phyloP scores from a whole-genome alignment of 1,139 yeast species.

The Geotrichum restrictum region DNA sequence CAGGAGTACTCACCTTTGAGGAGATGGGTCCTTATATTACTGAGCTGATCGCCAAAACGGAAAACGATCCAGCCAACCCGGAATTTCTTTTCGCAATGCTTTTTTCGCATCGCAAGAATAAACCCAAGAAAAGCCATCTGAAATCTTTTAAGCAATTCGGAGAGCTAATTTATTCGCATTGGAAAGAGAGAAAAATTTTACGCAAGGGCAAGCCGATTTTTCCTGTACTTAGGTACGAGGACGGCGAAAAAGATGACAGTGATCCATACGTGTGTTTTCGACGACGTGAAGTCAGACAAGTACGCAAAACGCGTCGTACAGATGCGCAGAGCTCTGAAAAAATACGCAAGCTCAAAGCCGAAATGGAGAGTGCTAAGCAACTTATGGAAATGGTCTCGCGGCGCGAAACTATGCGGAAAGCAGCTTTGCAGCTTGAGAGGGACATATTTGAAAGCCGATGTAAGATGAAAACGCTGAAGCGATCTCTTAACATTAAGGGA shows the following conservation, averaged over 20 bases:
- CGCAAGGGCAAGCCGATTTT: conserved; percentile 67
- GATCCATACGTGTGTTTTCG: conserved; percentile 96
- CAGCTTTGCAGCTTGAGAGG: conserved; percentile 55
- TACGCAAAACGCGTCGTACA: conserved; percentile 92
- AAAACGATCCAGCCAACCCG: conserved; percentile 38
- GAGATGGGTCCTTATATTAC: conserved; percentile 49
- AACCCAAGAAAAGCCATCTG: conserved; percentile 37
- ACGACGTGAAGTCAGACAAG: conserved; percentile 91
- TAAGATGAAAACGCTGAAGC: conserved; percentile 66
- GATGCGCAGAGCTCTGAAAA: conserved; percentile 89
- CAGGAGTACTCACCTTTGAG: conserved; percentile 63
- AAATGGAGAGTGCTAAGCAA: conserved; percentile 71
- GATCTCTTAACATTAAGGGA: conserved; percentile 70
- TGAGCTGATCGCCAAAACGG: conserved; percentile 31
- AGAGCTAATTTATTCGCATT: conserved; percentile 66
- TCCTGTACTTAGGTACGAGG: conserved; percentile 80
- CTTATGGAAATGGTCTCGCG: conserved; percentile 66
- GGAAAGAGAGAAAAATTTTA: conserved; percentile 69
- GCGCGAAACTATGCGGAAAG: conserved; percentile 63
- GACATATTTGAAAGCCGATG: conserved; percentile 68
- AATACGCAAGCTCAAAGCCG: conserved; percentile 66
- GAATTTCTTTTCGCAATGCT: conserved; percentile 33
- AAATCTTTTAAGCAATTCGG: conserved; percentile 64
- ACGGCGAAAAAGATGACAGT: conserved; percentile 81
- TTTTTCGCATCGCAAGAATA: conserved; percentile 20